These are phyloP conservation scores for Diaporthe ilicicola DNA, from an alignment of 2,329 filamentous ascomycete species.

Conservation along the genomic window DNA sequence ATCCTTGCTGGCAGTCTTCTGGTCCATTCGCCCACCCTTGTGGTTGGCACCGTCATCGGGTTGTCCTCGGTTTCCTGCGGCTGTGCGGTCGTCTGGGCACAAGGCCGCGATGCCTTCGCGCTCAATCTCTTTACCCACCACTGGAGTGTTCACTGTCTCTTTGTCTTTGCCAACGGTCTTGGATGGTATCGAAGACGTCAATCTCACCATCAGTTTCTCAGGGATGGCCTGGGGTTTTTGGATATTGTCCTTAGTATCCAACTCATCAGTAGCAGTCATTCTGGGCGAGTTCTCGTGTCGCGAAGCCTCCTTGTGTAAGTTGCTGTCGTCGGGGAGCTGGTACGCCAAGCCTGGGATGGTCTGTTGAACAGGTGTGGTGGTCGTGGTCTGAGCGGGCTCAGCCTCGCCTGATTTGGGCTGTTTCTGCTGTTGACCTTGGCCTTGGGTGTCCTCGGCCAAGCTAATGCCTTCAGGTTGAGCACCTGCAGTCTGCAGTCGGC, in stretches of 20 bases:
- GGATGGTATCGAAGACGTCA: background rate
- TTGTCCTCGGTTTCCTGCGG: background rate
- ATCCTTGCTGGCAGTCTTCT: background rate
- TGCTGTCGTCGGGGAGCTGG: background rate
- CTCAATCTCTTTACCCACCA: background rate
- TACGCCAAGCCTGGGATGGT: background rate
- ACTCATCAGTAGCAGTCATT: background rate
- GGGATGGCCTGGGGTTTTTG: background rate
- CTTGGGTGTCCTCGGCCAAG: background rate
- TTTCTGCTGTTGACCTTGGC: background rate
- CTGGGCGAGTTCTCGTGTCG: background rate
- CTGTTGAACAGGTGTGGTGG: background rate
- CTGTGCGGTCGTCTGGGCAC: background rate
- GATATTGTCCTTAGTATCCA: background rate
- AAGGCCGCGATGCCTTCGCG: background rate
- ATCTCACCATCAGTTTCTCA: background rate
- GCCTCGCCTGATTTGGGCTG: background rate
- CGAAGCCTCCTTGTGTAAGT: background rate
- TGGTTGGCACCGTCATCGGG: background rate
- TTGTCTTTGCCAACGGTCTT: background rate
- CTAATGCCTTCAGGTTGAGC: background rate
- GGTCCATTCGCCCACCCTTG: background rate
- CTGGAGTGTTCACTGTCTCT: background rate
- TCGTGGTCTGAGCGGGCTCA: background rate
- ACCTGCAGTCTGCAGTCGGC: background rate